Evolutionary conservation across 768 basidiomycete genomes (phyloP).

Genomic region (Dentipellis sp.): DNA sequence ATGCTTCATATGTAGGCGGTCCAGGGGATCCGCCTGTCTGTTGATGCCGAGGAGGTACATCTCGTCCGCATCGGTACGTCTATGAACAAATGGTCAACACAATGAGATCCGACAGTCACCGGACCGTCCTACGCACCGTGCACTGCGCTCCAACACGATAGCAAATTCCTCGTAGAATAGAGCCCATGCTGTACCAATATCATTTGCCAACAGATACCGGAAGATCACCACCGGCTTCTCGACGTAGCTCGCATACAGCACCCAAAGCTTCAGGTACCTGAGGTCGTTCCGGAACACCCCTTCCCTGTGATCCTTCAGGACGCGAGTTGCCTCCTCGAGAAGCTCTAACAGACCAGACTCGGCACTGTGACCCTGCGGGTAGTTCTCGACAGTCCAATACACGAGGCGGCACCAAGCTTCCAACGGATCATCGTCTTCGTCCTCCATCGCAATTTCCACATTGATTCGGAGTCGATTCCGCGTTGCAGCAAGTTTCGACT

Average conservation of each 20-base stretch:
- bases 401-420: conserved; percentile 84
- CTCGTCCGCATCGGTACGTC: conserved; percentile 83
- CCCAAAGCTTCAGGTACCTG: conserved; percentile 90
- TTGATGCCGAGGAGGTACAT: conserved; percentile 85
- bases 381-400: conserved; percentile 89
- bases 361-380: conserved; percentile 85
- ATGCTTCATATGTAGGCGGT: conserved; percentile 69
- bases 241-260: conserved; percentile 87
- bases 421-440: conserved; percentile 73
- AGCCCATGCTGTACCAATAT: conserved; percentile 76
- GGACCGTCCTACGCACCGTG: conserved; percentile 45
- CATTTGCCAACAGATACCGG: conserved; percentile 82
- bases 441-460: conserved; percentile 56
- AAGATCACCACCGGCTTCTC: conserved; percentile 86
- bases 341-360: conserved; percentile 89
- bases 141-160: conserved; percentile 69
- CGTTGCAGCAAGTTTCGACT: conserved; percentile 55
- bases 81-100: conserved; percentile 21
- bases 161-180: conserved; percentile 92
- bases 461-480: conserved; percentile 63
- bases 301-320: conserved; percentile 67
- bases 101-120: background rate
- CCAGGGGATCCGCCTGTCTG: conserved; percentile 70
- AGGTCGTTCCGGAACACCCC: conserved; percentile 71
- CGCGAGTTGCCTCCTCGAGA: conserved; percentile 84